A percentile compares a stretch with the other conserved stretches of the same genome.
phyloP scores from a whole-genome alignment of 2,329 filamentous ascomycete genomes.

The Didymella segeticola region DNA sequence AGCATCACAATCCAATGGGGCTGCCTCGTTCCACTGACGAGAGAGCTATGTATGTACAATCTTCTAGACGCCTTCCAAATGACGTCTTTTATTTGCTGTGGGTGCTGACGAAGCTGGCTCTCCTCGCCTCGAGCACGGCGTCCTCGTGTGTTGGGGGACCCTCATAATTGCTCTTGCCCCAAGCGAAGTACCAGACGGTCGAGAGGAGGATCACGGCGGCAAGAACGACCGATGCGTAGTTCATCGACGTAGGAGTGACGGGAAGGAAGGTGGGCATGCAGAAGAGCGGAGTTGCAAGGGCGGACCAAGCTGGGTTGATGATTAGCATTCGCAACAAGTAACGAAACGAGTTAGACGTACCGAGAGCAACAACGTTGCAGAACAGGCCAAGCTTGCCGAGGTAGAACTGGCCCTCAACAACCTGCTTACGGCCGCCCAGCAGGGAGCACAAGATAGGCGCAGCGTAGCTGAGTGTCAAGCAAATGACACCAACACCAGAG shows the following conservation, averaged over 20 bases:
- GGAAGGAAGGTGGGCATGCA: constrained; percentile 73
- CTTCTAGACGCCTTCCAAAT: background rate
- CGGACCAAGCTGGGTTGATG: constrained; percentile 61
- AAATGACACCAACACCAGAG: constrained; percentile 73
- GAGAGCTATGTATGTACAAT: background rate
- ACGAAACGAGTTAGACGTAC: constrained; percentile 55
- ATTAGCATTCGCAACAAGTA: background rate
- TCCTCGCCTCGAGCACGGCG: constrained; percentile 38
- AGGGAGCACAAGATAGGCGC: constrained; percentile 71
- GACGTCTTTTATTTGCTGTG: constrained; percentile 21
- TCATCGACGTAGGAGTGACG: constrained; percentile 66
- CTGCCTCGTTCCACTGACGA: background rate
- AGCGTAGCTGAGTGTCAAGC: constrained; percentile 71
- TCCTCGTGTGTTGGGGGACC: constrained; percentile 60
- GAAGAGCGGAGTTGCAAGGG: constrained; percentile 74
- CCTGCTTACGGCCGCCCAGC: constrained; percentile 64
- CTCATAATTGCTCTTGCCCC: constrained; percentile 73
- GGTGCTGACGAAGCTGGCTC: constrained; percentile 38
- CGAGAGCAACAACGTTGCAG: constrained; percentile 69
- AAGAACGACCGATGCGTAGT: constrained; percentile 79
- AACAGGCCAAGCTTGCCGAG: constrained; percentile 67
- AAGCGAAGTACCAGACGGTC: constrained; percentile 70
- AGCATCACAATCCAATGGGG: background rate
- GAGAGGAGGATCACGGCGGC: constrained; percentile 68
- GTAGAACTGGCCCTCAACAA: constrained; percentile 64